Percentiles rank a stretch among this genome's conserved stretches.
Evolutionary conservation across 2,329 filamentous ascomycete species (phyloP).

Genomic region (Aspergillus fructus): DNA sequence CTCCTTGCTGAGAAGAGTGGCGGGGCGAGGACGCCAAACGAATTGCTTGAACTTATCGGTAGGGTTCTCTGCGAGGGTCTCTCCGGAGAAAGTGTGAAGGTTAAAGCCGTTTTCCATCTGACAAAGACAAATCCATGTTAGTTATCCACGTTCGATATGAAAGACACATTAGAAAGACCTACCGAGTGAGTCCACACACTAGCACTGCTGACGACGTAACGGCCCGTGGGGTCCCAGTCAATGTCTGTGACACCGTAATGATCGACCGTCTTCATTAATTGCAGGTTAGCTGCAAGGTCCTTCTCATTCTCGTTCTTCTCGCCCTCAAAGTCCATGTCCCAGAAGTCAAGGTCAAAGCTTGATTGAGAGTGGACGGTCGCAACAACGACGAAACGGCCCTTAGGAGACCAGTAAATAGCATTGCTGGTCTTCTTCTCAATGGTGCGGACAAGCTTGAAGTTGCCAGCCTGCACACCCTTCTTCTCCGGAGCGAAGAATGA

Average conservation of each 20-base stretch:
- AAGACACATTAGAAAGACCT: constrained; percentile 26
- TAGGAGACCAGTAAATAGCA: constrained; percentile 98
- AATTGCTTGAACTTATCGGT: constrained; percentile 98
- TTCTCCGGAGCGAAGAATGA: constrained; percentile 98
- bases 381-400: constrained; percentile 90
- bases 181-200: constrained; percentile 95
- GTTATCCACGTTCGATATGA: constrained; percentile 7
- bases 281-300: constrained; percentile 89
- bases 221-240: constrained; percentile 95
- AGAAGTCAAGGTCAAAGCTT: constrained; percentile 95
- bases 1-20: constrained; percentile 90
- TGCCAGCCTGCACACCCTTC: constrained; percentile 78
- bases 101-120: constrained; percentile 99
- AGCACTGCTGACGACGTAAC: constrained; percentile 90
- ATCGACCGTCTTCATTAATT: constrained; percentile 89
- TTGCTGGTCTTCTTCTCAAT: constrained; percentile 99
- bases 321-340: constrained; percentile 95
- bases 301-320: constrained; percentile 93
- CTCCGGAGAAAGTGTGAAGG: constrained; percentile 93
- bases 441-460: constrained; percentile 94
- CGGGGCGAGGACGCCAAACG: constrained; percentile 86
- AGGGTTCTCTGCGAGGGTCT: constrained; percentile 82
- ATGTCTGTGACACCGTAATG: constrained; percentile 98
- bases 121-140: constrained; percentile 21
- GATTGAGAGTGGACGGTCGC: constrained; percentile 91